Percentiles rank a stretch among this genome's conserved stretches.
phyloP scores from a whole-genome alignment of 495 filamentous ascomycete genomes.

The Xylaria longipes region DNA sequence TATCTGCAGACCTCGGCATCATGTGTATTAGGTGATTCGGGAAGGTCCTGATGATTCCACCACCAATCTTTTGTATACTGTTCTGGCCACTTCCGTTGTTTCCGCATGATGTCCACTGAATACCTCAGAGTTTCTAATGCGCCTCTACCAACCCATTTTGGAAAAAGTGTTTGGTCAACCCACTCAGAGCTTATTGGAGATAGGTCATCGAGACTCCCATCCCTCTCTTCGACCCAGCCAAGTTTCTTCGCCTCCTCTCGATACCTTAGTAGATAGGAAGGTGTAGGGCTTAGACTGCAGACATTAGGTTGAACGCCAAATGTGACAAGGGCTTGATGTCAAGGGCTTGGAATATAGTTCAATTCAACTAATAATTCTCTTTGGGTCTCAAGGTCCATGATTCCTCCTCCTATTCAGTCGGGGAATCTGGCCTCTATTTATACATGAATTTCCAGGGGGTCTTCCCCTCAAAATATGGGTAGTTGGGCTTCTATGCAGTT shows the following conservation, averaged over 20 bases:
- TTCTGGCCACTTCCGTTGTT: background rate
- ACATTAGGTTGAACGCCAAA: background rate
- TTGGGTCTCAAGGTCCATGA: no score
- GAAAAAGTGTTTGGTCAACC: background rate
- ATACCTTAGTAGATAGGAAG: background rate
- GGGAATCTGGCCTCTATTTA: no score
- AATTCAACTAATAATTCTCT: no score
- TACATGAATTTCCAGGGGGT: no score
- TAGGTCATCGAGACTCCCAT: background rate
- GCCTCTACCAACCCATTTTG: background rate
- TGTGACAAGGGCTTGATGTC: no score
- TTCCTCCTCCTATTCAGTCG: no score
- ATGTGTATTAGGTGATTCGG: background rate
- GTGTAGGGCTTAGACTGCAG: background rate
- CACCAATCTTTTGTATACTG: slow-evolving; percentile 13
- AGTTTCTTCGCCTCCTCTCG: background rate
- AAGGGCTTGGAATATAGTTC: no score
- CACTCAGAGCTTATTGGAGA: slow-evolving; percentile 7
- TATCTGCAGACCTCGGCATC: background rate
- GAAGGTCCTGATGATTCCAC: slow-evolving; percentile 4
- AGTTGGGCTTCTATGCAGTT: no score
- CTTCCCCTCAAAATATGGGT: no score
- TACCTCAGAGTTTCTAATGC: background rate
- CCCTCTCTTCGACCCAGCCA: background rate
- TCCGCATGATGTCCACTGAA: background rate